Evolutionary conservation across 345 rosid genomes (phyloP).

Genomic region (Gossypium herbaceum): DNA sequence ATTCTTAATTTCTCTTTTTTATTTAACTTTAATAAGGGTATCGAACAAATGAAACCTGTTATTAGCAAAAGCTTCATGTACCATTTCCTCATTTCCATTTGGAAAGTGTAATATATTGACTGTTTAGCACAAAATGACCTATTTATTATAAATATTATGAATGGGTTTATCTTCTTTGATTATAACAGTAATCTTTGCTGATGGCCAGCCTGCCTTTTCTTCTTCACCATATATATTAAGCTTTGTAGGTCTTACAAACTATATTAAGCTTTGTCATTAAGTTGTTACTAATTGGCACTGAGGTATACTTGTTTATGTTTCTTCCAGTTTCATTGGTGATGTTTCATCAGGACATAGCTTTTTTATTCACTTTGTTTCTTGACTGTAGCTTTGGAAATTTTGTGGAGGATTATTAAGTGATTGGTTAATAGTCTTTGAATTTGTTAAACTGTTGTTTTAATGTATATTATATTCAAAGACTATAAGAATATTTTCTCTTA

Average conservation of each 20-base stretch:
- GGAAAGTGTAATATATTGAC: background rate
- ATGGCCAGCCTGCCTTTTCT: background rate
- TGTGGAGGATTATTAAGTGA: background rate
- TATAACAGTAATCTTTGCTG: background rate
- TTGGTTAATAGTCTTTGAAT: background rate
- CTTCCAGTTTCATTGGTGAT: background rate
- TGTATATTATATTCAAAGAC: background rate
- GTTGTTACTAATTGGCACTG: background rate
- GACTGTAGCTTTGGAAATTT: background rate
- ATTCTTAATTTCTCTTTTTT: slow-evolving; percentile 12
- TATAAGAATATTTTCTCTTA: background rate
- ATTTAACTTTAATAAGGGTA: background rate
- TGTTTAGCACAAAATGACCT: background rate
- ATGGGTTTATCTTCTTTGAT: background rate
- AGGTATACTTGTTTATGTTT: background rate
- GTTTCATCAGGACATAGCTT: background rate
- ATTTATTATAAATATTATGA: background rate
- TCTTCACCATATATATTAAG: background rate
- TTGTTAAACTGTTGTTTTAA: background rate
- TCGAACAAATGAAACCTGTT: background rate
- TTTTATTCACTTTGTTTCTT: background rate
- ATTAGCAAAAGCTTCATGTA: background rate
- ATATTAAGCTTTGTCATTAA: background rate
- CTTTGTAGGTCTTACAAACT: background rate
- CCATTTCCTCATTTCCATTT: background rate